These are phyloP conservation scores for Eucalyptus cloeziana DNA, from an alignment of 345 rosid genomes.

Conservation along the genomic window DNA sequence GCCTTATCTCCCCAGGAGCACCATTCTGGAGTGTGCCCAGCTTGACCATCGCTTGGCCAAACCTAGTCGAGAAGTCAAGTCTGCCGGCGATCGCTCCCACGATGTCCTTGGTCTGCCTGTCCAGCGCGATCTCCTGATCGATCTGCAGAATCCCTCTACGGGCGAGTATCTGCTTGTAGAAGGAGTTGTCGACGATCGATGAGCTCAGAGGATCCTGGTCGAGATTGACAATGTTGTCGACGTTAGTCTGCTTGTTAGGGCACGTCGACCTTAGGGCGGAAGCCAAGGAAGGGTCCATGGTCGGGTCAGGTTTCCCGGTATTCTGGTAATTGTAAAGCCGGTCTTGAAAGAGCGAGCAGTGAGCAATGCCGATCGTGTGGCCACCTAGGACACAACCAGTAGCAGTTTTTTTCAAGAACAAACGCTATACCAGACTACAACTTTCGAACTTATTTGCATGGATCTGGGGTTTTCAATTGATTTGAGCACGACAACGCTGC, in stretches of 20 bases:
- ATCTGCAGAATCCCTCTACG: conserved; percentile 33
- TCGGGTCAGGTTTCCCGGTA: conserved; percentile 33
- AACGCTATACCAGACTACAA: not conserved
- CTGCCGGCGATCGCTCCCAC: conserved; percentile 16
- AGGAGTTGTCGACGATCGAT: conserved; percentile 29
- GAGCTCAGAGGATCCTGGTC: conserved; percentile 32
- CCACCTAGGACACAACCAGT: conserved; percentile 11
- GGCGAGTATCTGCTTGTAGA: conserved; percentile 20
- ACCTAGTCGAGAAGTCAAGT: conserved; percentile 14
- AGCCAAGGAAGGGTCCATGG: conserved; percentile 34
- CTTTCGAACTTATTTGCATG: not conserved
- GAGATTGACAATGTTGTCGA: conserved; percentile 3
- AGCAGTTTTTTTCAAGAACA: not conserved
- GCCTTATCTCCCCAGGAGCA: conserved; percentile 27
- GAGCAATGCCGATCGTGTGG: conserved; percentile 45
- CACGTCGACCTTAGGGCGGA: conserved; percentile 1
- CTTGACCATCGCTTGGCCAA: conserved; percentile 53
- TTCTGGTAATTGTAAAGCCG: conserved; percentile 39
- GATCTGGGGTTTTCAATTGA: not conserved
- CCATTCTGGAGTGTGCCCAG: conserved; percentile 24
- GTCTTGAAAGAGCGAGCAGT: conserved; percentile 32
- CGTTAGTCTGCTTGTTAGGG: not conserved
- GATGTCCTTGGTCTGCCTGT: conserved; percentile 5
- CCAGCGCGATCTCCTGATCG: conserved; percentile 35
- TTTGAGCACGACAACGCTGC: not conserved